Evolutionary conservation across 2,329 filamentous ascomycete species (phyloP).

Genomic region (Stachybotrys elegans): DNA sequence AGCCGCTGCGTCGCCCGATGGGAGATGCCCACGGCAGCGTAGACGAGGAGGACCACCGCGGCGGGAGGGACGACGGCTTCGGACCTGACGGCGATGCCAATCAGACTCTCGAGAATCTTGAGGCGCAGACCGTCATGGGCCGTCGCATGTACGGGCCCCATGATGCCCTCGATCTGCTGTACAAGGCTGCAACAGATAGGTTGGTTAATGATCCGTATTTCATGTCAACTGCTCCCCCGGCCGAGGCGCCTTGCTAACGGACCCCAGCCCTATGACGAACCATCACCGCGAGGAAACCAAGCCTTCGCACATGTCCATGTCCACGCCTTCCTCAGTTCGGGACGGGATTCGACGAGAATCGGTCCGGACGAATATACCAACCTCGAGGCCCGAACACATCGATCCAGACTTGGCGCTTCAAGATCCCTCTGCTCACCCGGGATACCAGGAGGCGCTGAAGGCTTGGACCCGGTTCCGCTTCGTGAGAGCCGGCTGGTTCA

Average conservation of each 20-base stretch:
- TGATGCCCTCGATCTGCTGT: conserved; percentile 85
- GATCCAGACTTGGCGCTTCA: conserved; percentile 42
- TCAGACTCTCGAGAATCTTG: conserved; percentile 58
- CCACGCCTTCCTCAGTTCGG: conserved; percentile 9
- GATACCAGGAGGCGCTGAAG: conserved; percentile 66
- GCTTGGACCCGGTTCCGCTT: conserved; percentile 93
- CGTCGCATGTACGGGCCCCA: conserved; percentile 82
- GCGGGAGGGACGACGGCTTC: conserved; percentile 27
- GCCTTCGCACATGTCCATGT: conserved; percentile 10
- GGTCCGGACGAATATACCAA: conserved; percentile 9
- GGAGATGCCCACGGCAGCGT: conserved; percentile 31
- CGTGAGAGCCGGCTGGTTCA: conserved; percentile 96
- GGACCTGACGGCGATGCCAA: conserved; percentile 49
- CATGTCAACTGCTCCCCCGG: conserved; percentile 1
- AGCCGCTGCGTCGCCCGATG: conserved; percentile 57
- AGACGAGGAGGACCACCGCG: conserved; percentile 26
- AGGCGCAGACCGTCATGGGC: conserved; percentile 61
- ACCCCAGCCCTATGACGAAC: conserved; percentile 15
- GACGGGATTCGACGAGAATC: conserved; percentile 14
- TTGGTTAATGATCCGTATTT: conserved; percentile 23
- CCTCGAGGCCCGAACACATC: conserved; percentile 30
- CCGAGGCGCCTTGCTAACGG: conserved; percentile 7
- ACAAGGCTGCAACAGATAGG: conserved; percentile 74
- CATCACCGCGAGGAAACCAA: conserved; percentile 18
- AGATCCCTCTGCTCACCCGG: conserved; percentile 41